phyloP scores from a whole-genome alignment of 139 green algal genomes.

The Micromonas commoda region DNA sequence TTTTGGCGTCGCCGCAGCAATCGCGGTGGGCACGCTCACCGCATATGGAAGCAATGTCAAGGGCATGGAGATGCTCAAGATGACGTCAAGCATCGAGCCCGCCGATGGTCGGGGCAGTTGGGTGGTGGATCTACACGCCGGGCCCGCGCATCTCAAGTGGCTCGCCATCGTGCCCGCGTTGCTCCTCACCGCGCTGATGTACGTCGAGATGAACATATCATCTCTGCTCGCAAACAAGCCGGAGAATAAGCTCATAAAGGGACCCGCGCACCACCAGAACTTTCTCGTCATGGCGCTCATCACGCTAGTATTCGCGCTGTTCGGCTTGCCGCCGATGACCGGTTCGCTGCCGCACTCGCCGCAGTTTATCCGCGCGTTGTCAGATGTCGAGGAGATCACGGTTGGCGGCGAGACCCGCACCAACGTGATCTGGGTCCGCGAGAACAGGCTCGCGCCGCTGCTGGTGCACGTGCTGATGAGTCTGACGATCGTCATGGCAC shows the following conservation, averaged over 20 bases:
- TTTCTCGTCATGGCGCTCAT: conserved; percentile 9
- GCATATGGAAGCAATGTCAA: neutral
- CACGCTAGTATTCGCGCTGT: neutral
- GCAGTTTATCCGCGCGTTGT: conserved; percentile 2
- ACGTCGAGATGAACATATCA: conserved; percentile 13
- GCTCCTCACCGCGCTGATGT: neutral
- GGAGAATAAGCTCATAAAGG: conserved; percentile 11
- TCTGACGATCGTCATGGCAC: neutral
- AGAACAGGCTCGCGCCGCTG: conserved; percentile 7
- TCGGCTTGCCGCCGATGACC: conserved; percentile 14
- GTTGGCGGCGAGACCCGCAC: neutral
- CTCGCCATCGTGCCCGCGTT: conserved; percentile 9
- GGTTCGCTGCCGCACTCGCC: conserved; percentile 14
- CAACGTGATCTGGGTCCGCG: conserved; percentile 16
- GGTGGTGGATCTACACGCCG: neutral
- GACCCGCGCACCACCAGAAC: conserved; percentile 11
- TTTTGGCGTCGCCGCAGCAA: conserved; percentile 8
- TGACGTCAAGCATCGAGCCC: neutral
- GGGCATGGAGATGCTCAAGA: neutral
- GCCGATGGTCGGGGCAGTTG: neutral
- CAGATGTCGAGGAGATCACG: conserved; percentile 13
- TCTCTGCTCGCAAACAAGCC: conserved; percentile 2
- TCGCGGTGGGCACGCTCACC: neutral
- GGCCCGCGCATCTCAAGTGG: neutral
- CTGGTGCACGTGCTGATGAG: conserved; percentile 13